phyloP scores from a whole-genome alignment of 2,329 filamentous ascomycete species.

The Sporothrix pallida region DNA sequence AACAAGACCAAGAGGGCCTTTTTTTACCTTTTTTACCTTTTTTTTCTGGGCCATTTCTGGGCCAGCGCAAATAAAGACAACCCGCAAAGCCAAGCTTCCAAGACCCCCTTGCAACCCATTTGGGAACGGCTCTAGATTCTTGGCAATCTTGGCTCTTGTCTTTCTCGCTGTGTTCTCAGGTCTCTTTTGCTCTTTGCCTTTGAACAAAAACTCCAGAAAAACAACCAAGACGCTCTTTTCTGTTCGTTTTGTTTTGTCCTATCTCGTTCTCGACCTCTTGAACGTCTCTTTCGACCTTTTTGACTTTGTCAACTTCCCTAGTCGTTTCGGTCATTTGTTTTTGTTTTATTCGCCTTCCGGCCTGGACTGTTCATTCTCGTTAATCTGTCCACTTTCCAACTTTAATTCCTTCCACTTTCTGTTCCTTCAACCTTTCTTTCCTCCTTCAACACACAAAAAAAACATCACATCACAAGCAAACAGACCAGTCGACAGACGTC shows the following conservation, averaged over 20 bases:
- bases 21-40: constrained; percentile 4
- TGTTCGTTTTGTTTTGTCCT: constrained; percentile 19
- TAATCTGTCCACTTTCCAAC: constrained; percentile 3
- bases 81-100: constrained; percentile 30
- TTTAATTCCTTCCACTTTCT: not conserved
- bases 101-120: constrained; percentile 26
- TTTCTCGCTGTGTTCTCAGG: constrained; percentile 11
- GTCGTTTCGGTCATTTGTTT: not conserved
- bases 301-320: not conserved
- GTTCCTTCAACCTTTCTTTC: not conserved
- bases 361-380: not conserved
- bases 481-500: not conserved
- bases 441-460: constrained; percentile 4
- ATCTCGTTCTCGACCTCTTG: constrained; percentile 5
- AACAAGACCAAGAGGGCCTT: not conserved
- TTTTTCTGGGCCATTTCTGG: not conserved
- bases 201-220: not conserved
- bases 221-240: no score
- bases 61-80: constrained; percentile 27
- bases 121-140: constrained; percentile 34
- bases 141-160: constrained; percentile 25
- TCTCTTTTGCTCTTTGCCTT: constrained; percentile 14
- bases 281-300: not conserved
- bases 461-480: not conserved
- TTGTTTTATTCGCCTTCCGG: constrained; percentile 8